Base-by-base conservation (phyloP, 306 rosid genomes). In the Lablab purpureus region DNA sequence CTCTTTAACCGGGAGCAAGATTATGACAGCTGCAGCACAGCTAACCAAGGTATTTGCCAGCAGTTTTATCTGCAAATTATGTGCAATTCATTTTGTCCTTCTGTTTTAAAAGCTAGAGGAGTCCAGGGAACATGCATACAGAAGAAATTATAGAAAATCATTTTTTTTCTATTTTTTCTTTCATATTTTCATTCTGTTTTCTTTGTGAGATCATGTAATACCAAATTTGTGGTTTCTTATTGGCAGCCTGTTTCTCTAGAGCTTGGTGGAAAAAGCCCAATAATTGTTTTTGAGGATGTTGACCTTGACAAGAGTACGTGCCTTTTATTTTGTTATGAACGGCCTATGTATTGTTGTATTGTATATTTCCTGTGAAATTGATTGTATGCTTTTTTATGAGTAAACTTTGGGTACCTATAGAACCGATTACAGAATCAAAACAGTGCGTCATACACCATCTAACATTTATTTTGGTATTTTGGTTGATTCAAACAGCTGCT, bases 211-310 rank as follows among this genome's bases (percentile, higher is more conserved):
- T 51, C 45, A 23, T 60, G 22, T 32, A 51, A 78, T 76, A 47
- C 45, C 13, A 1, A 27, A 66, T 23, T 74, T 82, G 23, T 82
- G 84, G 62, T 84, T 85, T 75, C 46, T 81, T 79, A 84, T 81
- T 80, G 88, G 72, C 83, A 93, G 97, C 96, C 94, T 77, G 96
- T 91, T 67, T 85, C 97, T 1, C 73, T 93, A 79, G 96, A 91
- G 89, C 92, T 91, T 56, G 97, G 97, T 79, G 97, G 96, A 12
- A 93, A 93, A 85, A 85, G 94, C 85, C 96, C 97, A 0, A 85
- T 93, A 71, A 74, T 93, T 80, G 76, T 93, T 81, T 93, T 93
- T 84, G 97, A 91, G 46, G 97, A 93, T 83, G 91, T 93, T 72
- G 97, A 93, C 84, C 86, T 93, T 14, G 97, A 93, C 81, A 91